Base-by-base conservation (phyloP, 176 grass and related monocot species). In the Zea luxurians region DNA sequence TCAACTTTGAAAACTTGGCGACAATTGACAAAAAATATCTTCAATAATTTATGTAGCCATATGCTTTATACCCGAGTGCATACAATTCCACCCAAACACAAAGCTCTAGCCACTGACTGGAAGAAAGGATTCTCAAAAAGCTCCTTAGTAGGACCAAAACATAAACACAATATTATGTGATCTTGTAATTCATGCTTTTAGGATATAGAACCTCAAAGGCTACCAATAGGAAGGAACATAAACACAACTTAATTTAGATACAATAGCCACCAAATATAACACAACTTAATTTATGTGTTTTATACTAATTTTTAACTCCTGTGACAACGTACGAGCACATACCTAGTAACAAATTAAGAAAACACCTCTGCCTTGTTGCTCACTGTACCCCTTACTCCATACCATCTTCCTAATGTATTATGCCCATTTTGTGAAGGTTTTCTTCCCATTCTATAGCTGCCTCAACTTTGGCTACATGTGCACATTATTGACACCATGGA, bases 391-490 rank as follows among this genome's bases (percentile, higher is more conserved):
- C 70, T 98, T 98, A 85, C 83, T 85, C 95, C 95, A 98, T 13
- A 98, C 85, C 95, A 98, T 98, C 80, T 98, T 98, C 57, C 95
- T 91, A 27, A 98, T 94, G 53, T 98, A 94, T 78, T 98, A 98
- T 10, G 92, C 88, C 57, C 83, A 85, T 72, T 85, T 92, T 44
- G 83, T 90, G 71, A 94, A 98, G 69, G 89, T 85, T 74, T n/a
- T 57, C 16, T 98, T 89, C 35, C 85, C 89, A 78, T 48, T 94
- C 77, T 94, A 91, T 46, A 92, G 72, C 78, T 94, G 91, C 13
- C 44, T 70, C 50, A 87, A 79, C 73, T 97, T 98, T 83, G 64
- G 70, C 57, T 91, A 27, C 27, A 27, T 27, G 1, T 98, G 71
- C 91, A 90, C 94, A 98, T 82, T 87, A 71, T 92, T 98, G 70